Conservation (phyloP, 192 early-diverging fungal species). For the Funneliformis mosseae region DNA sequence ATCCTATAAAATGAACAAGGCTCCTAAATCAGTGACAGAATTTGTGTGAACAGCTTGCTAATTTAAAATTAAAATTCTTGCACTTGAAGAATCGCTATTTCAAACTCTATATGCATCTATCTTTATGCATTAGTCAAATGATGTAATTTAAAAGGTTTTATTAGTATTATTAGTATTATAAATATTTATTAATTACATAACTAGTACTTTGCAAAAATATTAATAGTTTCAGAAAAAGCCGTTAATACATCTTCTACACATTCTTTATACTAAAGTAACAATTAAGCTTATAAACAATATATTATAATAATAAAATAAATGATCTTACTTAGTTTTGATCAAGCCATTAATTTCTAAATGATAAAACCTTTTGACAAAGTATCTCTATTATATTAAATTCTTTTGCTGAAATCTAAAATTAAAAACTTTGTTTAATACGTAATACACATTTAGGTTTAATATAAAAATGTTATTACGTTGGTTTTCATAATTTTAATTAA, state of each 20-base stretch:
- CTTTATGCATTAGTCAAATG: conserved; percentile 71
- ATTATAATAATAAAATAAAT: not conserved
- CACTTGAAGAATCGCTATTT: conserved; percentile 74
- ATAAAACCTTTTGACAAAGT: conserved; percentile 61
- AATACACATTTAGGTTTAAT: conserved; percentile 69
- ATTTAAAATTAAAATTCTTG: conserved; percentile 86
- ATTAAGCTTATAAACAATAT: not conserved
- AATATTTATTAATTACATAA: not conserved
- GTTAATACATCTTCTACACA: conserved; percentile 78
- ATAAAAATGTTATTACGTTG: too few species aligned
- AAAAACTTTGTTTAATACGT: not conserved
- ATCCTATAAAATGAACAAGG: conserved; percentile 79
- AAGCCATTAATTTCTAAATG: conserved; percentile 69
- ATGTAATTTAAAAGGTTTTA: conserved; percentile 36
- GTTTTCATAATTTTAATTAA: too few species aligned
- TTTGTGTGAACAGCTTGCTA: conserved; percentile 71
- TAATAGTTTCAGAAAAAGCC: conserved; percentile 79
- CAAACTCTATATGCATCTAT: conserved; percentile 96
- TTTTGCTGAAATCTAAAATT: conserved; percentile 60
- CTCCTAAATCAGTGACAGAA: conserved; percentile 80
- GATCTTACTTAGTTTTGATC: conserved; percentile 61
- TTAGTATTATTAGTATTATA: not conserved
- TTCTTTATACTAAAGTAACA: conserved; percentile 72
- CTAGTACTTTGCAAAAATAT: conserved; percentile 65
- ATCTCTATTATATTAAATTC: conserved; percentile 76